Evolutionary conservation across 768 basidiomycete genomes (phyloP).

Genomic region (Leccinum sublutescens): DNA sequence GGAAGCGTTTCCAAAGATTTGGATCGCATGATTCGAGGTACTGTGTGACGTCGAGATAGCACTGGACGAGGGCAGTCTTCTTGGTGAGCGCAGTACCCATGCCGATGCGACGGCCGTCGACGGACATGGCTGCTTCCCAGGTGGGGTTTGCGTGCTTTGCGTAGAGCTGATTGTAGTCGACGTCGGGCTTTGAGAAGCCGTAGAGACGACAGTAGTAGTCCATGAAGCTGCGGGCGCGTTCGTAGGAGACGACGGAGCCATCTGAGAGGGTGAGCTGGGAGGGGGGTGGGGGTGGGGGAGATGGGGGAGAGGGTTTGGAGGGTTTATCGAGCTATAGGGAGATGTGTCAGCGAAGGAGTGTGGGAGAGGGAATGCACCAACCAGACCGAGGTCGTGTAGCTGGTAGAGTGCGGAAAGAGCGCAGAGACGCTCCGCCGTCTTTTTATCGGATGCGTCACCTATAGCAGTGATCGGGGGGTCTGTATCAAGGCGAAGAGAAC

Average conservation of each 20-base stretch:
- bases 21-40: constrained; percentile 87
- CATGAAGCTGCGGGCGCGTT: constrained; percentile 85
- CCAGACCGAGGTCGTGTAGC: constrained; percentile 58
- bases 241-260: constrained; percentile 59
- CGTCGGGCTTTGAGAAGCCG: constrained; percentile 68
- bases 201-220: constrained; percentile 90
- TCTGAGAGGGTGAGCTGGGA: constrained; percentile 51
- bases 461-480: constrained; percentile 49
- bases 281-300: constrained; percentile 1
- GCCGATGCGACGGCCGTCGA: constrained; percentile 79
- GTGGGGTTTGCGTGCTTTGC: constrained; percentile 19
- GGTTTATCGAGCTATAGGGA: constrained; percentile 28
- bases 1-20: constrained; percentile 73
- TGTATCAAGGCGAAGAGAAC: constrained; percentile 27
- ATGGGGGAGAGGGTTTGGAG: constrained; percentile 16
- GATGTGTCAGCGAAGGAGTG: constrained; percentile 3
- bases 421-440: constrained; percentile 72
- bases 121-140: constrained; percentile 78
- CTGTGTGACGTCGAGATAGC: constrained; percentile 83
- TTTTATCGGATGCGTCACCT: constrained; percentile 58
- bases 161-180: constrained; percentile 47
- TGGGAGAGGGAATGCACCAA: constrained; percentile 38
- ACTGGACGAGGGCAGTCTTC: constrained; percentile 66
- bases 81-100: constrained; percentile 69
- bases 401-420: constrained; percentile 74